Evolutionary conservation across 2,329 filamentous ascomycete genomes (phyloP), one percentile per base, ranked within the genome.

Genomic region (Paramyrothecium roridum): DNA sequence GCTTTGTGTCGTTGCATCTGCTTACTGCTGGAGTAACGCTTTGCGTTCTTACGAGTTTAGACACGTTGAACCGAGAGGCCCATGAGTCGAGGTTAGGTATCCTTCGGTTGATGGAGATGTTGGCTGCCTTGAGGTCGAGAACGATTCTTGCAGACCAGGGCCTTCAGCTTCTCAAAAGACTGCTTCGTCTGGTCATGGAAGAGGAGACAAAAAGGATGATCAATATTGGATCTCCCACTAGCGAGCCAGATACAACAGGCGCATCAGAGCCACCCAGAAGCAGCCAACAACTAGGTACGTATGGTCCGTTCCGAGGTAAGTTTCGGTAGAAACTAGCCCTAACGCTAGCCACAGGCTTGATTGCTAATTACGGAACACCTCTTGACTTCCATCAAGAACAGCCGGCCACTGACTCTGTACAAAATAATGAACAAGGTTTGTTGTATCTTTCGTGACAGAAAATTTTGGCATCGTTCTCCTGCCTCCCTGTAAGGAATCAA

Each of bases 21-120:
- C 59, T 68, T 17, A 67, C 65, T 0, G 65, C 65, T 0, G 65
- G 60, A 1, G 59, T 67, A 1, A 58, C 65, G 0, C 48, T 67
- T 1, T 63, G 60, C 13, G 66, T 67, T 20, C 56, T 63, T 46
- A 59, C 59, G 1, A 62, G 52, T 3, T 30, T 62, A 16, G 54
- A 61, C 8, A 61, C 64, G 1, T 21, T 67, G 23, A 66, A 58
- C 20, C 43, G 19, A 22, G 55, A 63, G 16, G 56, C 65, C 1
- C 55, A 55, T 8, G 59, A 58, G 19, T 60, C 57, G 17, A 65
- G 62, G 34, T 52, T 62, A 20, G 63, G 60, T 1, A 57, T 67
- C 33, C 60, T 58, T 3, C 53, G 60, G 19, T 23, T 67, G 8
- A 65, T 67, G 61, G 52, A 52, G 2, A 64, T 66, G 57, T 60